phyloP scores from a whole-genome alignment of 164 flowering plant species.

The Berberis thunbergii region DNA sequence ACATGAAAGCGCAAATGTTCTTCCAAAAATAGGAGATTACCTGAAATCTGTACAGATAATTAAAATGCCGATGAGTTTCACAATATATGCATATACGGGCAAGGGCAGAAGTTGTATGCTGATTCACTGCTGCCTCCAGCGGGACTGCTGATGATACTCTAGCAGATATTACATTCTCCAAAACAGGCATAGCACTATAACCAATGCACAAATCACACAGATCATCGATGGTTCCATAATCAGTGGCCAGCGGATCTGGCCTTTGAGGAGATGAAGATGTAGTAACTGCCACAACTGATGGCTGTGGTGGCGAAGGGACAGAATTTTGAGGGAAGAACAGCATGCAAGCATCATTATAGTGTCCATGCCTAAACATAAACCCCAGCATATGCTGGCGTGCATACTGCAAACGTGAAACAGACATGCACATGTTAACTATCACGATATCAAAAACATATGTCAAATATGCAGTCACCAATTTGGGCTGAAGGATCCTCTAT shows the following conservation, averaged over 20 bases:
- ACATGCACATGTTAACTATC: background rate
- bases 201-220: constrained; percentile 81
- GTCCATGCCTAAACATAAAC: constrained; percentile 94
- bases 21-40: constrained; percentile 19
- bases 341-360: constrained; percentile 70
- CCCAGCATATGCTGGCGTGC: constrained; percentile 72
- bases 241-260: constrained; percentile 78
- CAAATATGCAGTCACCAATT: background rate
- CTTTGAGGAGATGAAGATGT: constrained; percentile 83
- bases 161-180: constrained; percentile 77
- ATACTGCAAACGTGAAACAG: constrained; percentile 45
- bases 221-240: constrained; percentile 94
- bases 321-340: constrained; percentile 77
- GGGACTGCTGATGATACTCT: constrained; percentile 43
- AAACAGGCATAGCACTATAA: constrained; percentile 75
- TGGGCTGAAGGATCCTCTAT: too few species aligned
- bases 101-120: constrained; percentile 65
- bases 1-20: background rate
- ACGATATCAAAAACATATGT: background rate
- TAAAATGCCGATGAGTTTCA: constrained; percentile 91
- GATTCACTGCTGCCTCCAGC: constrained; percentile 49
- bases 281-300: constrained; percentile 50
- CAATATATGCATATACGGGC: constrained; percentile 80
- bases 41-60: constrained; percentile 91
- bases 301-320: constrained; percentile 67